A percentile compares a stretch with the other conserved stretches of the same genome.
phyloP scores from a whole-genome alignment of 768 basidiomycete species.

The Calvatia gigantea region DNA sequence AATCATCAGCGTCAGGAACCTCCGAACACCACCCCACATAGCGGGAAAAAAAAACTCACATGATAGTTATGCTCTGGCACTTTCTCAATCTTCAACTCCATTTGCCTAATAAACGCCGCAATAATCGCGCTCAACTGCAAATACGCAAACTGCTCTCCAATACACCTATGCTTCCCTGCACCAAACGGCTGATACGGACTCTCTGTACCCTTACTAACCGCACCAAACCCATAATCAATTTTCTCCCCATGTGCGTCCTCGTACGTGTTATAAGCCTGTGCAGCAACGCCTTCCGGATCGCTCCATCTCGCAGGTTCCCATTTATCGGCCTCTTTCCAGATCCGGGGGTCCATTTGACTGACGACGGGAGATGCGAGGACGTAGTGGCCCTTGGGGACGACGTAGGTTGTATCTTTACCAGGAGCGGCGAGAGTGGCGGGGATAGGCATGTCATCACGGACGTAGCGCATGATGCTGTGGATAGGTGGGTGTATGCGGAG shows the following conservation, averaged over 20 bases:
- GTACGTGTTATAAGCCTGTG: constrained; percentile 74
- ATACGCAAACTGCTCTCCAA: constrained; percentile 95
- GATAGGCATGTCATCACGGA: constrained; percentile 80
- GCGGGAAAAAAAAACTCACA: constrained; percentile 46
- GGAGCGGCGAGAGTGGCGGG: constrained; percentile 80
- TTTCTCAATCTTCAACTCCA: constrained; percentile 69
- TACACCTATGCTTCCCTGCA: constrained; percentile 93
- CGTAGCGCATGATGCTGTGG: constrained; percentile 93
- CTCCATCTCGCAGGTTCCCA: constrained; percentile 89
- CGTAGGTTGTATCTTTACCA: constrained; percentile 66
- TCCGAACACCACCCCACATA: background rate
- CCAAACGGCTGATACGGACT: constrained; percentile 98
- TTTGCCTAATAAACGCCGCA: constrained; percentile 67
- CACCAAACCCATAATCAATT: constrained; percentile 94
- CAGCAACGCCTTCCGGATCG: constrained; percentile 79
- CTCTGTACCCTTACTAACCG: constrained; percentile 93
- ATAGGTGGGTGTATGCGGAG: constrained; percentile 93
- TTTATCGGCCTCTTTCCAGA: constrained; percentile 69
- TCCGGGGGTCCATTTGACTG: constrained; percentile 77
- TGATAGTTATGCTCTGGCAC: constrained; percentile 90
- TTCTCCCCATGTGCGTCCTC: constrained; percentile 78
- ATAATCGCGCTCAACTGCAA: constrained; percentile 87
- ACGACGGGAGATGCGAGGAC: constrained; percentile 88
- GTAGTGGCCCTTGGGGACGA: constrained; percentile 87
- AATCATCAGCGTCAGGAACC: background rate